Evolutionary conservation across 148 eudicot genomes (phyloP).

Genomic region (Talinum fruticosum): DNA sequence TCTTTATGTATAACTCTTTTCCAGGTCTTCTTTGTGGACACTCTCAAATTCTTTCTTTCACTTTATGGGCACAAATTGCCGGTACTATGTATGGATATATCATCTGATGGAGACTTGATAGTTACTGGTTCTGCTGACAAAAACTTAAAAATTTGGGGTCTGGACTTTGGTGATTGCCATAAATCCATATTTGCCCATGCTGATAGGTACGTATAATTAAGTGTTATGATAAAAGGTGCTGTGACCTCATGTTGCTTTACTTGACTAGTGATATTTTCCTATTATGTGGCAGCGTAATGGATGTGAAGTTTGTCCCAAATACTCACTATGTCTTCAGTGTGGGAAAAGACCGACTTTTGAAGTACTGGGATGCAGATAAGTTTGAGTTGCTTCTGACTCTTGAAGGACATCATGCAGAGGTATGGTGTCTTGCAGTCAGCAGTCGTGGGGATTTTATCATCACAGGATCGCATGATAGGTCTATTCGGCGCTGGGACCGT

Average conservation of each 20-base stretch:
- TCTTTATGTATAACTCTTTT: conserved; percentile 10
- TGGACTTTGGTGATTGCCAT: conserved; percentile 97
- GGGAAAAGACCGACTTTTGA: conserved; percentile 86
- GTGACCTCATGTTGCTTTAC: conserved; percentile 3
- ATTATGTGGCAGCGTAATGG: conserved; percentile 74
- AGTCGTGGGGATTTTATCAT: conserved; percentile 94
- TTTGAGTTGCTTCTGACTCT: conserved; percentile 93
- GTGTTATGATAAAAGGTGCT: background rate
- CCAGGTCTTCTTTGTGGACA: conserved; percentile 85
- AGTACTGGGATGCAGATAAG: conserved; percentile 99
- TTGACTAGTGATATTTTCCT: conserved; percentile 17
- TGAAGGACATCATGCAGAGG: conserved; percentile 93
- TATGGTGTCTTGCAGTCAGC: conserved; percentile 88
- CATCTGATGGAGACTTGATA: conserved; percentile 90
- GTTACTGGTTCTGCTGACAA: conserved; percentile 96
- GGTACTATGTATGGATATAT: conserved; percentile 88
- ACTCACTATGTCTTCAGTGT: conserved; percentile 96
- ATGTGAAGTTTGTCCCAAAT: conserved; percentile 80
- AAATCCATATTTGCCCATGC: conserved; percentile 94
- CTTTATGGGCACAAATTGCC: conserved; percentile 97
- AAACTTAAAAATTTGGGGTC: conserved; percentile 95
- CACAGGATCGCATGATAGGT: conserved; percentile 95
- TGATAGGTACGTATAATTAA: conserved; percentile 52
- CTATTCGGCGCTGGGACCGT: conserved; percentile 96
- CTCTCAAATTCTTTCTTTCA: conserved; percentile 68